Percentiles rank a stretch among this genome's conserved stretches.
phyloP scores from a whole-genome alignment of 352 stramenopile species.

The Lagenidium sp. region DNA sequence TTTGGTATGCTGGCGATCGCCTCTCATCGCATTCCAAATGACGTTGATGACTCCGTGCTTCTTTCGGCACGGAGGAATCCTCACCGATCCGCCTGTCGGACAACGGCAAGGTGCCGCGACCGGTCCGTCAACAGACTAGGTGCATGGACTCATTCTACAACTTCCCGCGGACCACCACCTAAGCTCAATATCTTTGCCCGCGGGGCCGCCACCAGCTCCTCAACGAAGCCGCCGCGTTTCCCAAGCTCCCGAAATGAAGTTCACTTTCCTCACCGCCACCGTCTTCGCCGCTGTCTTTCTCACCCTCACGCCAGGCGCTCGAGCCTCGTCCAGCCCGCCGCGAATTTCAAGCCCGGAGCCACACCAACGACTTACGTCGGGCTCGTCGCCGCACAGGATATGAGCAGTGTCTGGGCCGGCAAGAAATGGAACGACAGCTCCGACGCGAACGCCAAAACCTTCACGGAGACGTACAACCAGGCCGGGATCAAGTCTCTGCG shows the following conservation, averaged over 20 bases:
- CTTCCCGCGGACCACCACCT: background rate
- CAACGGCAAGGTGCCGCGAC: no score
- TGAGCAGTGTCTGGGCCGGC: conserved; percentile 23
- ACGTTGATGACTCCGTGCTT: no score
- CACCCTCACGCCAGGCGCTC: no score
- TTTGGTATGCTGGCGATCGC: no score
- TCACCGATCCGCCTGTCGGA: no score
- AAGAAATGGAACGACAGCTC: conserved; percentile 51
- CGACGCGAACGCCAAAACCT: conserved; percentile 27
- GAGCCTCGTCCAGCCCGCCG: conserved; percentile 31
- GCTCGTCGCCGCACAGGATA: conserved; percentile 28
- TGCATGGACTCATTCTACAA: background rate
- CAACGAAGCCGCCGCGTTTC: no score
- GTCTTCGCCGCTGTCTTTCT: conserved; percentile 9
- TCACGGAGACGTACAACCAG: conserved; percentile 26
- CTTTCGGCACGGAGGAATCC: no score
- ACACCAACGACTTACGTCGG: conserved; percentile 24
- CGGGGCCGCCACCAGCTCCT: no score
- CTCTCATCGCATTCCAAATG: no score
- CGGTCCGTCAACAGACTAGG: no score
- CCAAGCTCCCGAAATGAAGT: background rate
- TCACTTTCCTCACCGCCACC: conserved; percentile 4
- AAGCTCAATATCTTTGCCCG: no score
- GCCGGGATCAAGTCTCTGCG: conserved; percentile 32
- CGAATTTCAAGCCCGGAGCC: conserved; percentile 22